Conservation (phyloP, 106 monocot genomes). For the Acanthochlamys bracteata region DNA sequence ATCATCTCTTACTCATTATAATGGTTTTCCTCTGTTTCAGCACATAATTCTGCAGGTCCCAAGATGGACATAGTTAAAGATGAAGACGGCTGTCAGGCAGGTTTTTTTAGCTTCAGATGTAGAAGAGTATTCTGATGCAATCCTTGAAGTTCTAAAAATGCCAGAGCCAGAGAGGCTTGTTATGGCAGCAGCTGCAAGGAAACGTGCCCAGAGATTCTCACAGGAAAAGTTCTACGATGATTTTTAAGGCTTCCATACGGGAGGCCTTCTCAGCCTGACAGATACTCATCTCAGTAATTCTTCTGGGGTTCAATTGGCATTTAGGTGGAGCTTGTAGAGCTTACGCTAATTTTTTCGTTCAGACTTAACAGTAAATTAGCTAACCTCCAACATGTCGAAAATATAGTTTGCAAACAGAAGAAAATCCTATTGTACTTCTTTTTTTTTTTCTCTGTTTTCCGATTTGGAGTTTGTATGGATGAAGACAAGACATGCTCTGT, state of each 20-base stretch:
- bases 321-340: no score
- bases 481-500: no score
- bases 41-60: constrained; percentile 87
- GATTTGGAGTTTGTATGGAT: no score
- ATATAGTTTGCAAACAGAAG: no score
- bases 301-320: no score
- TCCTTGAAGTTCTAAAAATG: constrained; percentile 65
- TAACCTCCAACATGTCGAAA: no score
- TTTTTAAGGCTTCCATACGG: constrained; percentile 54
- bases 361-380: no score
- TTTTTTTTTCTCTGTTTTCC: no score
- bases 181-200: constrained; percentile 66
- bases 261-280: constrained; percentile 15
- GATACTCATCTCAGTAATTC: no score
- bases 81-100: constrained; percentile 60
- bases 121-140: constrained; percentile 78
- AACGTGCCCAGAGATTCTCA: constrained; percentile 67
- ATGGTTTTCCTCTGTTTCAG: constrained; percentile 25
- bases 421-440: no score
- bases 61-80: constrained; percentile 81
- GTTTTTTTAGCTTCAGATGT: constrained; percentile 60
- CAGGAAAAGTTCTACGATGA: constrained; percentile 49
- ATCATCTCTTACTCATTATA: no score
- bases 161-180: constrained; percentile 56
- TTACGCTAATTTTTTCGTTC: no score